These are phyloP conservation scores for Metarhizium guizhouense DNA, from an alignment of 2,329 filamentous ascomycete species.

Conservation along the genomic window DNA sequence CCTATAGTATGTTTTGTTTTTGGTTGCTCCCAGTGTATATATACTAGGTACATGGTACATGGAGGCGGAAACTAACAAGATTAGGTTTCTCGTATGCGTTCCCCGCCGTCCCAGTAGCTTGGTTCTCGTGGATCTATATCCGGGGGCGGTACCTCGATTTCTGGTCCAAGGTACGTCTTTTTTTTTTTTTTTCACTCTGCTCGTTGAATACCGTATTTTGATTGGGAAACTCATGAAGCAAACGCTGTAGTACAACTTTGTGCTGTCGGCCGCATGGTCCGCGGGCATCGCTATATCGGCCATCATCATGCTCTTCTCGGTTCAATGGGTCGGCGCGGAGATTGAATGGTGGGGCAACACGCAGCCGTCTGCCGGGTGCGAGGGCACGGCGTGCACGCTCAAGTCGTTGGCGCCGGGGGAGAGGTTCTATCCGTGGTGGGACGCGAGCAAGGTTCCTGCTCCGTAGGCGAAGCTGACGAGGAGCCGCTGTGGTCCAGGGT, in stretches of 20 bases:
- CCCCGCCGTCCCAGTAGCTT: conserved; percentile 38
- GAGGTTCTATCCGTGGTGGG: conserved; percentile 20
- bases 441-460: conserved; percentile 11
- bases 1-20: conserved; percentile 23
- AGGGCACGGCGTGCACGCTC: conserved; percentile 14
- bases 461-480: conserved; percentile 5
- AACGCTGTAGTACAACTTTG: conserved; percentile 31
- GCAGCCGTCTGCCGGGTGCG: conserved; percentile 15
- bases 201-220: background rate
- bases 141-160: conserved; percentile 34
- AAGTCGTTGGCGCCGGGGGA: conserved; percentile 14
- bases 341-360: conserved; percentile 39
- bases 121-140: conserved; percentile 38
- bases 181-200: background rate
- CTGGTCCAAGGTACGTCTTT: conserved; percentile 29
- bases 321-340: conserved; percentile 28
- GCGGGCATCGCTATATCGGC: conserved; percentile 35
- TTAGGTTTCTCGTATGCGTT: conserved; percentile 31
- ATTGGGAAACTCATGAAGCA: background rate
- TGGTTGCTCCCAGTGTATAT: background rate
- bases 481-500: too few relatives aligned
- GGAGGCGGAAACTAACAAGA: background rate
- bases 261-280: conserved; percentile 36
- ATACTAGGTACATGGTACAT: background rate
- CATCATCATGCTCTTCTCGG: conserved; percentile 38